A percentile compares a stretch with the other conserved stretches of the same genome.
Evolutionary conservation across 2,329 filamentous ascomycete genomes (phyloP).

Genomic region (Onygena corvina): DNA sequence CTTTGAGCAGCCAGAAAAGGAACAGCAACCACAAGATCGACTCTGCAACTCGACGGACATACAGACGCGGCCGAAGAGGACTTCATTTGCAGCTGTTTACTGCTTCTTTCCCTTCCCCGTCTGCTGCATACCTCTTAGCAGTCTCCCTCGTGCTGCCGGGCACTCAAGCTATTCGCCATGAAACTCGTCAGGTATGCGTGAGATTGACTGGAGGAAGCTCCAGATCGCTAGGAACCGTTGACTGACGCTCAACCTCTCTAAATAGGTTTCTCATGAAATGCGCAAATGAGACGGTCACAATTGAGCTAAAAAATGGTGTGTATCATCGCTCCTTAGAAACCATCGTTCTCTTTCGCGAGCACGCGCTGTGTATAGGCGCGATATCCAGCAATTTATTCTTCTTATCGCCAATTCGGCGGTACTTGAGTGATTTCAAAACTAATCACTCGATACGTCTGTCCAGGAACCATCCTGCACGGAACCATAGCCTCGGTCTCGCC

Average conservation of each 20-base stretch:
- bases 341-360: no score
- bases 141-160: neutral
- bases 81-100: no score
- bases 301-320: slow-evolving; percentile 94
- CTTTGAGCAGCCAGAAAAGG: neutral
- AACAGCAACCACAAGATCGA: neutral
- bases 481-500: slow-evolving; percentile 94
- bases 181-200: slow-evolving; percentile 82
- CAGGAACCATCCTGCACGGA: slow-evolving; percentile 90
- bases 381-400: neutral
- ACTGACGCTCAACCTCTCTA: slow-evolving; percentile 9
- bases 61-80: no score
- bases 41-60: no score
- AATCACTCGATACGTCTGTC: slow-evolving; percentile 1
- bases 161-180: slow-evolving; percentile 48
- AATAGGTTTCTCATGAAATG: slow-evolving; percentile 97
- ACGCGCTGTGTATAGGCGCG: neutral
- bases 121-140: neutral
- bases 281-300: slow-evolving; percentile 93
- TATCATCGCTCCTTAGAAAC: no score
- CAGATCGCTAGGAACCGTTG: no score
- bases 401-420: neutral
- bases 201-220: neutral
- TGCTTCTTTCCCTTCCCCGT: no score
- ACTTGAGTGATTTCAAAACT: neutral